Evolutionary conservation across 1,139 yeast genomes (phyloP).

Genomic region (Hemisphaericaspora xylofermentans): DNA sequence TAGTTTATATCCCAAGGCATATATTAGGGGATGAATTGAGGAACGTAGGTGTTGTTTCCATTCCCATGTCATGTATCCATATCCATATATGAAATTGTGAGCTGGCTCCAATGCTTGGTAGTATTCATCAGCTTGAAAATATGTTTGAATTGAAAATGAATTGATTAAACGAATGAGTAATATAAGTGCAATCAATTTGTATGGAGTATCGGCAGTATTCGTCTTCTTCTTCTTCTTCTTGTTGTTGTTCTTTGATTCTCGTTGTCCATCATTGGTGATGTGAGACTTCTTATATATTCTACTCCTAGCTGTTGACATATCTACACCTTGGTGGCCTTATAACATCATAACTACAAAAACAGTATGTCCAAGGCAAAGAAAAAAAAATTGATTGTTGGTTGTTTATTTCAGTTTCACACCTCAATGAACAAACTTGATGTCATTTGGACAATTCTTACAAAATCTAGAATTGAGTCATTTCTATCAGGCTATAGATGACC

Average conservation of each 20-base stretch:
- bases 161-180: conserved; percentile 43
- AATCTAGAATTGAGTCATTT: conserved; percentile 18
- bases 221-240: background rate
- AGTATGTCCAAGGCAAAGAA: too few relatives aligned
- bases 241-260: background rate
- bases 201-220: background rate
- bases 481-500: conserved; percentile 17
- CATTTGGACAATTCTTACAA: conserved; percentile 9
- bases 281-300: conserved; percentile 2
- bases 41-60: conserved; percentile 79
- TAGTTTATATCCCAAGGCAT: conserved; percentile 43
- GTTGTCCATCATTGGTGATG: background rate
- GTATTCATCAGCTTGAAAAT: conserved; percentile 95
- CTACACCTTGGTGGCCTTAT: background rate
- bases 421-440: conserved; percentile 6
- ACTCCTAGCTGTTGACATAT: conserved; percentile 2
- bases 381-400: background rate
- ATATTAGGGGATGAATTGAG: conserved; percentile 75
- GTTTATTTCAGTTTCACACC: too few relatives aligned
- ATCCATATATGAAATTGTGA: conserved; percentile 67
- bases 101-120: conserved; percentile 96
- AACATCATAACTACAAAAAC: too few relatives aligned
- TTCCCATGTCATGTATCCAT: conserved; percentile 93
- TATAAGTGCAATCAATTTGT: conserved; percentile 10
- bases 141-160: conserved; percentile 64